Base-by-base conservation (phyloP, 371 early-diverging fungal genomes). In the Polyrhizophydium stewartii region DNA sequence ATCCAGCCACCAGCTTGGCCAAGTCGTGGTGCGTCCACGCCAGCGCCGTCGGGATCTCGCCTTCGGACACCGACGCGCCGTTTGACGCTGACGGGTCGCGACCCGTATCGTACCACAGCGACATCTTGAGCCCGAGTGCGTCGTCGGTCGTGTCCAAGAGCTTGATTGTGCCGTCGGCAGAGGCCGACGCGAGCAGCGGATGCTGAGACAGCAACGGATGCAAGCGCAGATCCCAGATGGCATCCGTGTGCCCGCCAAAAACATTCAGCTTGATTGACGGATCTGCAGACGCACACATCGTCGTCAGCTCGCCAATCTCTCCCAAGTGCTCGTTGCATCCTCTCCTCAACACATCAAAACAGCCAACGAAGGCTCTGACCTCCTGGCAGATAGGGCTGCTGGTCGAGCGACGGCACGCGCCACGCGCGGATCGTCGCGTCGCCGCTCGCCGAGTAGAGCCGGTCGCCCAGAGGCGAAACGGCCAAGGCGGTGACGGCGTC, bases 161-260 rank as follows among this genome's bases (percentile, higher is more conserved):
- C 70, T 90, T 92, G 28, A 92, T 81, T 0, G 88, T 85, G 0
- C 90, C 89, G 73, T 93, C 93, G 21, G 90, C 87, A 24, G 91
- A 87, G 5, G 87, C 88, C 1, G 92, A 90, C 6, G 87, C 90
- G 13, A 94, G 72, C 21, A 87, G 56, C 21, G 62, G 56, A 35
- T 27, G 35, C 30, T 63, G 62, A 38, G 65, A 59, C 27, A 65
- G 43, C 25, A 74, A 55, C 6, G 89, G 87, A 62, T 87, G 88
- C 10, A 89, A 64, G 59, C 86, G 84, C 52, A 92, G 71, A 61
- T 90, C 90, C 95, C 95, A 94, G 19, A 94, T 84, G 1, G 85
- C 83, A 67, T 92, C 92, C 0, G 90, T 87, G 66, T 92, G 93
- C 0, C 91, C 92, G 17, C 88, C 80, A 60, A 81, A 88, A 1